Conservation (phyloP, 176 grass and related monocot species). For the Carex myosuroides region DNA sequence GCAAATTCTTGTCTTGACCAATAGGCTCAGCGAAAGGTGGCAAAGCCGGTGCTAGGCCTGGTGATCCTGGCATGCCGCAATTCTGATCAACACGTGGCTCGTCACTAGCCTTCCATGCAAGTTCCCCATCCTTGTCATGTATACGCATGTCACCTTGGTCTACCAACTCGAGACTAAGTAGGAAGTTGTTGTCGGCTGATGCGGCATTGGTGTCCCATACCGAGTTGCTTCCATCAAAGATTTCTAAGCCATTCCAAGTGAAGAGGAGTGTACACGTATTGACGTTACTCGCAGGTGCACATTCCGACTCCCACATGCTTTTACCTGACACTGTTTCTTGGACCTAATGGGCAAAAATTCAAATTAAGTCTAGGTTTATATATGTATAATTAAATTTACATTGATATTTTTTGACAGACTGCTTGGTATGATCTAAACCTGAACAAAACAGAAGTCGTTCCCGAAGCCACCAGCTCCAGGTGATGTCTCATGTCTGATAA, state of each 20-base stretch:
- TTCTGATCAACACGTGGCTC: constrained; percentile 43
- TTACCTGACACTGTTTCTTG: constrained; percentile 15
- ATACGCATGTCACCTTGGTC: constrained; percentile 90
- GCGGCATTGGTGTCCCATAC: constrained; percentile 57
- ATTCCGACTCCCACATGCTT: constrained; percentile 86
- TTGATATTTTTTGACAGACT: neutral
- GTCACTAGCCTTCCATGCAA: constrained; percentile 82
- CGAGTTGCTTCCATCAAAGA: constrained; percentile 69
- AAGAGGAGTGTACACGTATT: constrained; percentile 75
- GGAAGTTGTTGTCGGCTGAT: constrained; percentile 53
- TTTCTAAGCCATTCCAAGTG: constrained; percentile 63
- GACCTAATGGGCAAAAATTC: neutral
- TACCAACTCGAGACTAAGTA: constrained; percentile 64
- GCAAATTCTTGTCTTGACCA: constrained; percentile 42
- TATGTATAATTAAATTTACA: neutral
- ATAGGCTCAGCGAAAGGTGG: constrained; percentile 65
- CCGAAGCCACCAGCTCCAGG: constrained; percentile 60
- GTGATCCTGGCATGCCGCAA: constrained; percentile 60
- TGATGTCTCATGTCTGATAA: constrained; percentile 44
- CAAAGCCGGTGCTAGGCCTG: constrained; percentile 35
- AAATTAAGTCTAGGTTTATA: neutral
- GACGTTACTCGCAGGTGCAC: constrained; percentile 52
- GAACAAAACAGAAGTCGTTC: constrained; percentile 83
- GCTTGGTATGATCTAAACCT: constrained; percentile 22
- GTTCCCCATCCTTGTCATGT: constrained; percentile 76